Conservation (phyloP, 2,329 filamentous ascomycete genomes). For the Talaromyces sp. region DNA sequence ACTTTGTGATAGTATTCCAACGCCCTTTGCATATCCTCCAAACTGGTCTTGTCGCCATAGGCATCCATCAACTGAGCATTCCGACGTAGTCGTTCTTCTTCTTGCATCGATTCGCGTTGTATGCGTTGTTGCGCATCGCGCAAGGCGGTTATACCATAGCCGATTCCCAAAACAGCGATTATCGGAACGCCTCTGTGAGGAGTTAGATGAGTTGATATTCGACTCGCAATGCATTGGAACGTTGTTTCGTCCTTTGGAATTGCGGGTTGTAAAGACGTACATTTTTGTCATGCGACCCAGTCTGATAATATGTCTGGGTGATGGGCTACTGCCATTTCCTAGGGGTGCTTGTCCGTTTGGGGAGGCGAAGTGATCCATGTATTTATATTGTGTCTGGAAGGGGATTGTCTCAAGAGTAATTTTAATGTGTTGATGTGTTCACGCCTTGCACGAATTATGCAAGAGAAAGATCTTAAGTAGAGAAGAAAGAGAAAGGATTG, state of each 20-base stretch:
- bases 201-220: not conserved
- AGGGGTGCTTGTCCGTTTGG: conserved; percentile 11
- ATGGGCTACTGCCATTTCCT: conserved; percentile 7
- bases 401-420: not conserved
- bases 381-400: not conserved
- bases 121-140: conserved; percentile 18
- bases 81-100: conserved; percentile 34
- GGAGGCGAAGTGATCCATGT: conserved; percentile 18
- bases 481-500: not conserved
- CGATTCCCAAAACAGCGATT: conserved; percentile 19
- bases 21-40: conserved; percentile 45
- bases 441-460: not conserved
- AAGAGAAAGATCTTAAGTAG: not conserved
- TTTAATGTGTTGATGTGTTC: not conserved
- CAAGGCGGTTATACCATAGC: conserved; percentile 28
- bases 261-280: conserved; percentile 5
- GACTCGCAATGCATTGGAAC: conserved; percentile 27
- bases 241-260: not conserved
- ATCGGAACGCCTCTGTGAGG: conserved; percentile 15
- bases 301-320: conserved; percentile 15
- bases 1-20: conserved; percentile 42
- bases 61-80: conserved; percentile 45
- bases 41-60: conserved; percentile 44
- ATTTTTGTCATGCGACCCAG: conserved; percentile 17
- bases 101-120: conserved; percentile 22